These are phyloP conservation scores for Mychonastes homosphaera DNA, from an alignment of 139 green algal species.

Conservation along the genomic window DNA sequence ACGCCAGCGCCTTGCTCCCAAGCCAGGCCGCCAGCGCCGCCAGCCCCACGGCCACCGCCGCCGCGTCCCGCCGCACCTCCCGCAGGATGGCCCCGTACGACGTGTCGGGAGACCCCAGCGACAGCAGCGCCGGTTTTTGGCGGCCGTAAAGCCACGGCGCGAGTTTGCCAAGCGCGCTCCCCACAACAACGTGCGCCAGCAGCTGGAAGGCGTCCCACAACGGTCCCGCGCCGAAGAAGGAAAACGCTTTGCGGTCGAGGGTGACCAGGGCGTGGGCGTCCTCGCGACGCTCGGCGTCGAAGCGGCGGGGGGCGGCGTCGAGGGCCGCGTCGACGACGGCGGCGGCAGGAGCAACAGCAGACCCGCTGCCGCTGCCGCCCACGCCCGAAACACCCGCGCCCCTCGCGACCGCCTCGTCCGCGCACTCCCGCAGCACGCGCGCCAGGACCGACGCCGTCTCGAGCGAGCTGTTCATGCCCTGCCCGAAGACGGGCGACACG, in stretches of 20 bases:
- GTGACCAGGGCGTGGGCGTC: conserved; percentile 39
- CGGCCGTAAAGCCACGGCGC: conserved; percentile 39
- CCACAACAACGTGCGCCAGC: conserved; percentile 34
- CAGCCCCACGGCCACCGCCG: conserved; percentile 6
- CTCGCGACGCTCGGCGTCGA: conserved; percentile 15
- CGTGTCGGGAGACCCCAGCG: conserved; percentile 24
- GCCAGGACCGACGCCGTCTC: conserved; percentile 40
- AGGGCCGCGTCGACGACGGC: too few species aligned
- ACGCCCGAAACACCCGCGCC: not conserved
- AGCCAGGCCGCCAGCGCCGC: conserved; percentile 14
- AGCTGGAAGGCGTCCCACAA: conserved; percentile 34
- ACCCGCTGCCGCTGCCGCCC: too few species aligned
- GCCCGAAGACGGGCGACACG: conserved; percentile 45
- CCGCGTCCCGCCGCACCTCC: conserved; percentile 25
- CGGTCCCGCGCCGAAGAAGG: conserved; percentile 28
- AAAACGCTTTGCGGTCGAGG: conserved; percentile 41
- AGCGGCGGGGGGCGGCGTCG: too few species aligned
- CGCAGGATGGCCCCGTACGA: conserved; percentile 30
- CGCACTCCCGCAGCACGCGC: conserved; percentile 16
- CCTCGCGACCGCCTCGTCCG: not conserved
- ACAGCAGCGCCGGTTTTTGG: conserved; percentile 33
- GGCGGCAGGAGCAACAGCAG: too few species aligned
- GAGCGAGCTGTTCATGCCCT: conserved; percentile 51
- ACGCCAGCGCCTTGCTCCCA: conserved; percentile 7
- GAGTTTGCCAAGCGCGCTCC: conserved; percentile 21